Evolutionary conservation across 805 yeast genomes (phyloP), one percentile per base, ranked within the genome.

Genomic region (Ogataea zsoltii): DNA sequence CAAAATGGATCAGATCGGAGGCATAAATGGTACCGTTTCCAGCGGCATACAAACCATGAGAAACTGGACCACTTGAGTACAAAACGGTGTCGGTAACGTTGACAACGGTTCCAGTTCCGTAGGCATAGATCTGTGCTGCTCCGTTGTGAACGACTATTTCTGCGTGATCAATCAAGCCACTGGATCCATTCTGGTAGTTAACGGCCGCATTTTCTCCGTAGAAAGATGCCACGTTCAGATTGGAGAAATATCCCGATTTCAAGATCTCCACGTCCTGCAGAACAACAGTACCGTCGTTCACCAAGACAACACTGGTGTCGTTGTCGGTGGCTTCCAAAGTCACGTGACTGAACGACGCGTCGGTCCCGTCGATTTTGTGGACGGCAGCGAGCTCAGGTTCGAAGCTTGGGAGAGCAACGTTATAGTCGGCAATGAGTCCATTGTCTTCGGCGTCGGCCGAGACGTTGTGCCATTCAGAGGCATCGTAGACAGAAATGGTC

Each of bases 1-100:
- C 19, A 28, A 25, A 41, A n/a, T 41, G 45, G 7, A 34, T 19
- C 5, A 41, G 4, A 34, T 41, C 33, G n/a, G 7, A n/a, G 3
- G 26, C 45, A 18, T 41, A 15, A 9, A 41, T 41, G n/a, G 45
- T 41, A 7, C 39, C 45, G 23, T 41, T 41, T 18, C 45, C 45
- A 9, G 40, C 13, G 12, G 45, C 45, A 19, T 41, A 41, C 18
- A 33, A 19, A 13, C 45, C 45, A 17, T 41, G 45, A 10, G 45
- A 36, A 17, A 25, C 19, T 7, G 45, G 45, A 16, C 45, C 45
- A 18, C 45, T 41, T 13, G 45, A 41, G 33, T 41, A 41, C 30
- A 41, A 33, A 25, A 17, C 9, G 11, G 45, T 34, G 33, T 41
- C 45, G 3, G 39, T 15, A 3, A 41, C 39, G 13, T 33, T 41